Base-by-base conservation (phyloP, 192 early-diverging fungal species). In the Rhizophagus prolifer region DNA sequence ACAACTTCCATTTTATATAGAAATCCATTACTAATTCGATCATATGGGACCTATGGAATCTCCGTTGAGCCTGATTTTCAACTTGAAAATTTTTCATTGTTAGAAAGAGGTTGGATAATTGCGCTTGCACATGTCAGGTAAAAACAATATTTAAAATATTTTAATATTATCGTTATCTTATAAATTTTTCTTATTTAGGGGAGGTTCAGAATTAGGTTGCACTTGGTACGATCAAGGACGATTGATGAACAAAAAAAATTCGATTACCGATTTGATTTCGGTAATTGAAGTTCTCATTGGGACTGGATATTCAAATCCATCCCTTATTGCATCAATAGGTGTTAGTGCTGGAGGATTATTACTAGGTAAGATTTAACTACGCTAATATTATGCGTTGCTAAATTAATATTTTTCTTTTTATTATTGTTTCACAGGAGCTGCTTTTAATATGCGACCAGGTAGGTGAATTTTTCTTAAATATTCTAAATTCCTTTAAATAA, bases 31-130 rank as follows among this genome's bases (percentile, higher is more conserved):
- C 74, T 95, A 59, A 81, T 95, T 74, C 89, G 92, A 14, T 88
- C 90, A 0, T 95, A 95, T 70, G 94, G 93, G 21, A 92, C 94
- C 26, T 95, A 95, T 78, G 94, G 94, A 16, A 84, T 87, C 2
- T 86, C 91, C 1, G 86, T 91, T 6, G 92, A 93, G 64, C 88
- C 91, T 10, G 92, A 93, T 74, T 95, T 95, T 63, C 86, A 91
- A 28, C 79, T 93, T 21, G 89, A 93, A 61, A 84, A 92, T 54
- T 88, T 95, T 30, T 90, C 94, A 47, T 81, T 95, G 6, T 74
- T 95, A 60, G 91, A 91, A 58, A 84, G 94, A 54, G 93, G 93
- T 3, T 95, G 94, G 91, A 81, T 91, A 16, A 91, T 92, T 79
- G 94, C 92, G 0, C 77, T 95, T 67, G 92, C 94, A 31, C 94